Evolutionary conservation across 164 flowering plant species (phyloP).

Genomic region (Pachysandra terminalis): DNA sequence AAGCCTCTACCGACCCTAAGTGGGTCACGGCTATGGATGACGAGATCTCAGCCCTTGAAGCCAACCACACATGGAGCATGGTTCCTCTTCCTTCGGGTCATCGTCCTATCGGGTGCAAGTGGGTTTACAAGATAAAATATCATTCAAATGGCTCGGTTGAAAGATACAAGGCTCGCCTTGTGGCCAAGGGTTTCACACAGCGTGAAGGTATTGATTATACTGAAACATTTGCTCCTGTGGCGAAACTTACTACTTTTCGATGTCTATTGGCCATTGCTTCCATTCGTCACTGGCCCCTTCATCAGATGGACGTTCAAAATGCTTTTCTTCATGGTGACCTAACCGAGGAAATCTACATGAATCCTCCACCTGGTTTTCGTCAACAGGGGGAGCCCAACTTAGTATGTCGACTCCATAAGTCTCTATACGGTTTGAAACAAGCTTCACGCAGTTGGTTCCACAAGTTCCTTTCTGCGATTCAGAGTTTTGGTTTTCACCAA

Average conservation of each 20-base stretch:
- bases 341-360: not conserved
- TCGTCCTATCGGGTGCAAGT: not conserved
- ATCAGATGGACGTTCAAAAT: not conserved
- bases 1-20: not conserved
- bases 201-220: not conserved
- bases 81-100: not conserved
- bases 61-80: not conserved
- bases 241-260: not conserved
- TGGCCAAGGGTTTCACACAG: not conserved
- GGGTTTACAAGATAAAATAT: not conserved
- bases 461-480: too few relatives aligned
- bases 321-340: not conserved
- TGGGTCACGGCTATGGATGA: not conserved
- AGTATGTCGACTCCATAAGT: not conserved
- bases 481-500: too few relatives aligned
- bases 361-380: not conserved
- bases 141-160: not conserved
- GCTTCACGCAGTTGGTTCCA: not conserved
- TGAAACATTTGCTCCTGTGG: not conserved
- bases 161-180: not conserved
- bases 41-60: not conserved
- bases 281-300: not conserved
- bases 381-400: not conserved
- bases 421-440: not conserved
- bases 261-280: not conserved